Evolutionary conservation across 1,284 basidiomycete species (phyloP).

Genomic region (Polyporus tsugae): DNA sequence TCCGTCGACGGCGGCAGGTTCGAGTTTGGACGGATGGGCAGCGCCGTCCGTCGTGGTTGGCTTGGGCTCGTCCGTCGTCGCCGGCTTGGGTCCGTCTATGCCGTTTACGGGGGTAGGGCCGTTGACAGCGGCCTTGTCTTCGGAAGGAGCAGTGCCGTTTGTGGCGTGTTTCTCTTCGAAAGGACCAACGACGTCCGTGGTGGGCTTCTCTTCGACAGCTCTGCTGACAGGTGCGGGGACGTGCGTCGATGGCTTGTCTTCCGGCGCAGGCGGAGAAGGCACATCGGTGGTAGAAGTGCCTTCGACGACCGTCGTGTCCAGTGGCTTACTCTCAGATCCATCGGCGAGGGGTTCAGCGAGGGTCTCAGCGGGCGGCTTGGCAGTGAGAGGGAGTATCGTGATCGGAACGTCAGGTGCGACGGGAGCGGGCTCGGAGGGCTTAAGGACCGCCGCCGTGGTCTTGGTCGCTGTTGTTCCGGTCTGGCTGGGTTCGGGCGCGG

Average conservation of each 20-base stretch:
- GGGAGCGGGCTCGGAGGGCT: slow-evolving; percentile 26
- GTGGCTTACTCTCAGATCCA: slow-evolving; percentile 30
- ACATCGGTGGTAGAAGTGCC: slow-evolving; percentile 18
- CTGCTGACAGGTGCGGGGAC: slow-evolving; percentile 25
- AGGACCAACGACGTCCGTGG: slow-evolving; percentile 29
- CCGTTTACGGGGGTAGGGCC: slow-evolving; percentile 19
- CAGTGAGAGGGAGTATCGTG: slow-evolving; percentile 29
- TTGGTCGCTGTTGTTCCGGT: slow-evolving; percentile 12
- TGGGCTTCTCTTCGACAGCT: slow-evolving; percentile 19
- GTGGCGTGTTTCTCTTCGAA: slow-evolving; percentile 22
- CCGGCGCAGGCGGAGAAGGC: slow-evolving; percentile 2
- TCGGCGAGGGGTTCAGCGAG: slow-evolving; percentile 20
- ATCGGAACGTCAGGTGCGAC: slow-evolving; percentile 31
- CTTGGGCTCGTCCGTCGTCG: slow-evolving; percentile 14
- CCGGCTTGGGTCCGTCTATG: slow-evolving; percentile 9
- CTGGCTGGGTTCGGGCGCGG: slow-evolving; percentile 20
- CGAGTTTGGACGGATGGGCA: slow-evolving; percentile 1
- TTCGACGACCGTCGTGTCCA: slow-evolving; percentile 31
- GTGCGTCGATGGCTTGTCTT: slow-evolving; percentile 31
- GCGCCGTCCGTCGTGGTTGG: slow-evolving; percentile 16
- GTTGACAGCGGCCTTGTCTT: slow-evolving; percentile 27
- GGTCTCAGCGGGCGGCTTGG: slow-evolving; percentile 23
- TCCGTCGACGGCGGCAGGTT: slow-evolving; percentile 13
- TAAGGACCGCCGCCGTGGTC: slow-evolving; percentile 24
- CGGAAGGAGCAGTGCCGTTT: slow-evolving; percentile 29